Evolutionary conservation across 257 asterid genomes (phyloP).

Genomic region (Ballota nigra): DNA sequence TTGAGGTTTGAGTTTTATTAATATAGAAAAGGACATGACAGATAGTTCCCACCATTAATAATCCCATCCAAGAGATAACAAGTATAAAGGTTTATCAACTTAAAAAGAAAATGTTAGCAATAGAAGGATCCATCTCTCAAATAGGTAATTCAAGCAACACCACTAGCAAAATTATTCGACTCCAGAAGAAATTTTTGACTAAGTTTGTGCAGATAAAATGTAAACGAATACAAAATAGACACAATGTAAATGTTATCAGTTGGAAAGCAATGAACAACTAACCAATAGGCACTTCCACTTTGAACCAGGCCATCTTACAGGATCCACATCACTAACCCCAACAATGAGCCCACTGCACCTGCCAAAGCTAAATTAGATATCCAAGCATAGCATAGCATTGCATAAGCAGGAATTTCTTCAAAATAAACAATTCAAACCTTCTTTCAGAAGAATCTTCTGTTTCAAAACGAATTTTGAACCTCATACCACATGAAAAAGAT

Average conservation of each 20-base stretch:
- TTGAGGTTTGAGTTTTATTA: neutral
- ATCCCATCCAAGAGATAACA: neutral
- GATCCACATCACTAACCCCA: constrained; percentile 76
- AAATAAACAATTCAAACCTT: constrained; percentile 48
- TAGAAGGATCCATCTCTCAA: constrained; percentile 1
- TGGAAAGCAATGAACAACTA: constrained; percentile 14
- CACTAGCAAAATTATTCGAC: neutral
- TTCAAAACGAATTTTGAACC: constrained; percentile 80
- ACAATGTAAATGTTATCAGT: neutral
- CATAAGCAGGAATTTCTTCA: neutral
- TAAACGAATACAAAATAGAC: neutral
- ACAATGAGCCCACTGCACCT: constrained; percentile 79
- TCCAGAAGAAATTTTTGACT: neutral
- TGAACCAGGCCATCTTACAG: constrained; percentile 90
- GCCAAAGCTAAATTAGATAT: constrained; percentile 26
- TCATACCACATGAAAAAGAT: constrained; percentile 74
- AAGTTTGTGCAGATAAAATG: neutral
- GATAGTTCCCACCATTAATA: neutral
- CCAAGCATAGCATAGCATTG: neutral
- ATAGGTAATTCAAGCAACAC: neutral
- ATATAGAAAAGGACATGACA: neutral
- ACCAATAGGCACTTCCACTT: constrained; percentile 96
- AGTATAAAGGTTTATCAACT: neutral
- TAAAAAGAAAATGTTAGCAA: neutral
- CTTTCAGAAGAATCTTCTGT: constrained; percentile 91